Percentiles rank a stretch among this genome's conserved stretches.
Conservation (phyloP, 129 eudicot genomes). For the Centella asiatica region DNA sequence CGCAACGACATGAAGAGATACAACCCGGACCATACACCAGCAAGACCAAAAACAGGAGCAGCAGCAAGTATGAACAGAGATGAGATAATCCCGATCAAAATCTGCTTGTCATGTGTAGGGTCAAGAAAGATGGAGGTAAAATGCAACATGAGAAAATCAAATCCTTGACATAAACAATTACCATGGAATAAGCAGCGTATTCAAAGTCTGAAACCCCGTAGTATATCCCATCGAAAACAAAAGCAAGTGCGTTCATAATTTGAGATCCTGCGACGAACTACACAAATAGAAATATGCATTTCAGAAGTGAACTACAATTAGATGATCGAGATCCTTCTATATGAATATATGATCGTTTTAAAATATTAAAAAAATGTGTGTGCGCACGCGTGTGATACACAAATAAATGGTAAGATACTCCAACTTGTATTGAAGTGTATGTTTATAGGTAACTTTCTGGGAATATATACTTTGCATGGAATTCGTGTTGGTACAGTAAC, state of each 20-base stretch:
- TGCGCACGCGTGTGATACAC: too few relatives aligned
- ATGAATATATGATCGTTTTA: too few relatives aligned
- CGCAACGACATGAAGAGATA: conserved; percentile 73
- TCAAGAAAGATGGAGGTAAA: conserved; percentile 3
- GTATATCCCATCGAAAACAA: conserved; percentile 93
- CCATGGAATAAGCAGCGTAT: conserved; percentile 91
- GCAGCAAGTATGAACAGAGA: conserved; percentile 49
- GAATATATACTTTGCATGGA: too few relatives aligned
- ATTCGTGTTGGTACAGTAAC: too few relatives aligned
- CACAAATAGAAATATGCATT: conserved; percentile 1
- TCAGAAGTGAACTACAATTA: too few relatives aligned
- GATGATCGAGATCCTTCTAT: too few relatives aligned
- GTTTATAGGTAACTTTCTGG: too few relatives aligned
- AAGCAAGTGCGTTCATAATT: conserved; percentile 87
- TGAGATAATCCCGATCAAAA: conserved; percentile 54
- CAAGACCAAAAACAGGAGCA: conserved; percentile 67
- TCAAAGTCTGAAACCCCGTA: conserved; percentile 89
- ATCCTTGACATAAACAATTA: conserved; percentile 11
- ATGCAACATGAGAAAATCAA: background rate
- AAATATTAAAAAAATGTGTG: too few relatives aligned
- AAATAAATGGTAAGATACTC: too few relatives aligned
- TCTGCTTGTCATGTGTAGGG: conserved; percentile 27
- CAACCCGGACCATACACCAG: conserved; percentile 82
- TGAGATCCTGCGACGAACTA: conserved; percentile 96
- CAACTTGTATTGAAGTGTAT: too few relatives aligned